Conservation (phyloP, 2,329 filamentous ascomycete genomes). For the Talaromyces sp. region DNA sequence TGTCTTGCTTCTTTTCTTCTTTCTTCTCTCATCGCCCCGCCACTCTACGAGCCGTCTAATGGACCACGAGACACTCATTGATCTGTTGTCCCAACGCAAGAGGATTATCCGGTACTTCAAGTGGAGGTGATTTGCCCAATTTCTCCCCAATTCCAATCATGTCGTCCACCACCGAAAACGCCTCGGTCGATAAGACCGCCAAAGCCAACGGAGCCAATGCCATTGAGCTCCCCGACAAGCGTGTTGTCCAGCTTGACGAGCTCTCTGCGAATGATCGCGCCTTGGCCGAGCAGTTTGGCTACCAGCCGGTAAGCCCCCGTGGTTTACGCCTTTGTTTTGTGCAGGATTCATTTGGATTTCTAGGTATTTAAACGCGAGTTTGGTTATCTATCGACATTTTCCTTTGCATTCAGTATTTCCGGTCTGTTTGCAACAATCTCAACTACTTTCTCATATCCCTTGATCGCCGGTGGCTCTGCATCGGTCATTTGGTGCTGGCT, state of each 20-base stretch:
- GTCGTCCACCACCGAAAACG: constrained; percentile 10
- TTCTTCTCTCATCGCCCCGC: background rate
- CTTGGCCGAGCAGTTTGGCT: constrained; percentile 27
- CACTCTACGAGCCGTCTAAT: constrained; percentile 2
- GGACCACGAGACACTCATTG: constrained; percentile 7
- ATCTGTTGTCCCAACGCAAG: constrained; percentile 9
- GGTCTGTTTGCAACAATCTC: constrained; percentile 54
- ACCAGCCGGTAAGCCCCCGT: constrained; percentile 23
- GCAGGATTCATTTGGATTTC: constrained; percentile 9
- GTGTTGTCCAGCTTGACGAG: constrained; percentile 20
- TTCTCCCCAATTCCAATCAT: background rate
- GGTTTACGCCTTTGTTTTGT: background rate
- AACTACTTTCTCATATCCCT: constrained; percentile 53
- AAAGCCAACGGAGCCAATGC: background rate
- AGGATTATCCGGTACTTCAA: constrained; percentile 11
- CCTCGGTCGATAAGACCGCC: constrained; percentile 5
- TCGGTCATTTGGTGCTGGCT: constrained; percentile 57
- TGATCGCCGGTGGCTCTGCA: constrained; percentile 47
- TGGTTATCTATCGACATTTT: constrained; percentile 55
- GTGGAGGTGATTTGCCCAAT: constrained; percentile 6
- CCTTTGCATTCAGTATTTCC: constrained; percentile 56
- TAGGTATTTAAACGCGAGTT: constrained; percentile 58
- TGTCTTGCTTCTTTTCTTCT: background rate
- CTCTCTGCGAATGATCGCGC: constrained; percentile 22
- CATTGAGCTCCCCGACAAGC: constrained; percentile 3